Evolutionary conservation across 2,329 filamentous ascomycete species (phyloP), one percentile per base, ranked within the genome.

Genomic region (Juglanconis juglandina): DNA sequence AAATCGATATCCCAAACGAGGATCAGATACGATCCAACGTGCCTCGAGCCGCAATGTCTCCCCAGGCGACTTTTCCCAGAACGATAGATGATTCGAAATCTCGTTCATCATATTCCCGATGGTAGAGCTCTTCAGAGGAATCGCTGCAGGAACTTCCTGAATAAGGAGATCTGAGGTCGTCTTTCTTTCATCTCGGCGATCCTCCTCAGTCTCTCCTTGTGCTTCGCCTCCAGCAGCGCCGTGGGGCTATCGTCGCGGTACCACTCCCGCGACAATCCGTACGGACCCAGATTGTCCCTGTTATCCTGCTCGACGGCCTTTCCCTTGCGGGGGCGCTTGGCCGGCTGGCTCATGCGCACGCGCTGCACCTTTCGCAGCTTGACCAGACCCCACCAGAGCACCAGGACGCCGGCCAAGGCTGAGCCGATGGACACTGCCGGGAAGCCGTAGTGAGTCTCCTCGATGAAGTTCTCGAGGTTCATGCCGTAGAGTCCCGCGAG

Each of bases 401-500:
- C 90, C 8, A 93, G 68, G 58, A 88, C 82, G 13, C 91, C 91
- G 72, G 93, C 87, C 59, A 88, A 68, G 59, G 88, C 82, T 60
- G 91, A 96, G 63, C 84, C 79, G 17, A 78, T 80, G 2, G 89
- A 91, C 62, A 99, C 87, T 57, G 85, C 85, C 51, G 82, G 82
- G 73, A 99, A 98, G 10, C 94, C 95, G 74, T 91, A 84, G 74
- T 91, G 85, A 1, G 90, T 93, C 72, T 98, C 94, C 78, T 99
- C 95, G 68, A 98, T 92, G 75, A 97, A 98, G 76, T 98, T 98
- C 72, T 97, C 96, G 65, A 99, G 80, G 78, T 99, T 99, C 93
- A 98, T 98, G 68, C 95, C 95, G 81, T 98, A 99, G n/a, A 99
- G 86, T n/a, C 93, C 93, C 8, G 95, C 96, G 68, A 97, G 84